phyloP scores from a whole-genome alignment of 495 filamentous ascomycete species.

The Talaromyces liani region DNA sequence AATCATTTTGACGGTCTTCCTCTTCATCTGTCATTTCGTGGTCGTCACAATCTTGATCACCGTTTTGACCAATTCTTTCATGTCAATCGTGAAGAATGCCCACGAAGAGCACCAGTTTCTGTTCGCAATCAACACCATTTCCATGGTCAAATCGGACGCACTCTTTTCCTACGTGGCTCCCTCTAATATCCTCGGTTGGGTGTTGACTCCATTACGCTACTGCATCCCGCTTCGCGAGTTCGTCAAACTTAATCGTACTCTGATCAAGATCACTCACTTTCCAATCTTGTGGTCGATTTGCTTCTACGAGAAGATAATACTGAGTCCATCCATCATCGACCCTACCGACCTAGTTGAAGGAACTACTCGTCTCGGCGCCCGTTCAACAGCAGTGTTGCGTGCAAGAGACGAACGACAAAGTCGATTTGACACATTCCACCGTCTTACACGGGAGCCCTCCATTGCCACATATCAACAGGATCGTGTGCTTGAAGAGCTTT shows the following conservation, averaged over 20 bases:
- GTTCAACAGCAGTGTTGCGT: slow-evolving; percentile 22
- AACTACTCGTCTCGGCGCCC: slow-evolving; percentile 26
- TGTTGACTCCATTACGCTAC: slow-evolving; percentile 72
- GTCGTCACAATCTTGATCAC: slow-evolving; percentile 91
- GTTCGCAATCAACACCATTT: slow-evolving; percentile 89
- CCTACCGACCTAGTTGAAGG: slow-evolving; percentile 62
- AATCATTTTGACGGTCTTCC: slow-evolving; percentile 65
- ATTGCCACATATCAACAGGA: slow-evolving; percentile 82
- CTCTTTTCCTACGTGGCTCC: slow-evolving; percentile 89
- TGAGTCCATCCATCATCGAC: slow-evolving; percentile 63
- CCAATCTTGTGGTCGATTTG: slow-evolving; percentile 80
- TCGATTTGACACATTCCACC: slow-evolving; percentile 60
- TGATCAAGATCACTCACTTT: slow-evolving; percentile 86
- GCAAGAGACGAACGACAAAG: slow-evolving; percentile 27
- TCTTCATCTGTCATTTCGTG: slow-evolving; percentile 91
- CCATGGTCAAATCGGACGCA: slow-evolving; percentile 92
- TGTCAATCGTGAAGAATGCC: slow-evolving; percentile 86
- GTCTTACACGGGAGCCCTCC: slow-evolving; percentile 71
- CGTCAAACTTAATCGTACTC: slow-evolving; percentile 70
- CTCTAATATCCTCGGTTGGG: slow-evolving; percentile 81
- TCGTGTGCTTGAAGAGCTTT: slow-evolving; percentile 85
- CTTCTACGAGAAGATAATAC: slow-evolving; percentile 71
- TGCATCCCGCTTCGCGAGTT: slow-evolving; percentile 70
- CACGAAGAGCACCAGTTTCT: slow-evolving; percentile 91
- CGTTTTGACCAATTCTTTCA: slow-evolving; percentile 88